Evolutionary conservation across 2,329 filamentous ascomycete genomes (phyloP).

Genomic region (Lachnellula willkommii): DNA sequence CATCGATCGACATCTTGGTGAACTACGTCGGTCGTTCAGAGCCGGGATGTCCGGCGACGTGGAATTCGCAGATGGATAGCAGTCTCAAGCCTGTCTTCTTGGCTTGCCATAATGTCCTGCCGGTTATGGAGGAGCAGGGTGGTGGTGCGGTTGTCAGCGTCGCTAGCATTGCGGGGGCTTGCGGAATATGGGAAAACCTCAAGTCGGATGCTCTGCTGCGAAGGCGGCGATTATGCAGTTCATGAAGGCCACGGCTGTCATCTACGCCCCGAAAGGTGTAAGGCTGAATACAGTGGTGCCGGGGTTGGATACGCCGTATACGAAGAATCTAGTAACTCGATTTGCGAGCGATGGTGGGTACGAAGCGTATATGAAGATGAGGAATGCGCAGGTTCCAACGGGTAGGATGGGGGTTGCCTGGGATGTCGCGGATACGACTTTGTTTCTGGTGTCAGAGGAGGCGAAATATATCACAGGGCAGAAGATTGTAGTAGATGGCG

Average conservation of each 20-base stretch:
- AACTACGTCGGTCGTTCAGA: constrained; percentile 57
- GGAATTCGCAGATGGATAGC: constrained; percentile 49
- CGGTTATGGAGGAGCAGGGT: constrained; percentile 46
- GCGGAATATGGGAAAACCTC: constrained; percentile 46
- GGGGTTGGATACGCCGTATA: constrained; percentile 50
- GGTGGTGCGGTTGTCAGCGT: constrained; percentile 43
- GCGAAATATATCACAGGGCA: constrained; percentile 55
- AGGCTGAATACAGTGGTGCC: constrained; percentile 52
- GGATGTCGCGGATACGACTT: constrained; percentile 52
- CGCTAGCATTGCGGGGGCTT: constrained; percentile 49
- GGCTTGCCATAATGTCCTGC: constrained; percentile 46
- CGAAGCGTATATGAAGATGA: constrained; percentile 45
- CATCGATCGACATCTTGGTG: constrained; percentile 56
- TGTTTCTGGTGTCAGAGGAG: constrained; percentile 52
- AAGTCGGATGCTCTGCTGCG: constrained; percentile 48
- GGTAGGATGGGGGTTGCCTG: constrained; percentile 54
- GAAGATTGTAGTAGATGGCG: constrained; percentile 46
- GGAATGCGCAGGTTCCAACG: constrained; percentile 53
- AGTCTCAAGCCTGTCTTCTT: constrained; percentile 54
- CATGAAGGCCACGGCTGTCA: constrained; percentile 44
- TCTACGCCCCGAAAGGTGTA: constrained; percentile 43
- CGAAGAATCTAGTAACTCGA: constrained; percentile 39
- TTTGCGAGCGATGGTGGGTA: constrained; percentile 39
- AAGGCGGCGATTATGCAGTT: constrained; percentile 50
- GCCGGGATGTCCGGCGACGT: constrained; percentile 44